Evolutionary conservation across 345 rosid species (phyloP).

Genomic region (Isatis tinctoria): DNA sequence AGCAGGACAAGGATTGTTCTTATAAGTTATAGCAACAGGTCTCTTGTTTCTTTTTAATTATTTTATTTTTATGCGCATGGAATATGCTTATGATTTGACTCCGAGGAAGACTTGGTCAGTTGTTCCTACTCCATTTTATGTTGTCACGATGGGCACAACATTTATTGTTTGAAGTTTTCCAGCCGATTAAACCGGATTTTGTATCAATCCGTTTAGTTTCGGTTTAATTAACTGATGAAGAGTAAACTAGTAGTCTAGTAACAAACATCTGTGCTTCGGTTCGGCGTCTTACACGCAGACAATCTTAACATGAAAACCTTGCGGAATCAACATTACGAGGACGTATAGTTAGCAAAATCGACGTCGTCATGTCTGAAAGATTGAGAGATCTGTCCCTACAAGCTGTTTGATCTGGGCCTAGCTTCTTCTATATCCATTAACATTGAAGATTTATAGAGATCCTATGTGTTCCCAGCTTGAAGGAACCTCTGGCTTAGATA

Average conservation of each 20-base stretch:
- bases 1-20: background rate
- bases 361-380: background rate
- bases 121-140: background rate
- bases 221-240: background rate
- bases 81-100: constrained; percentile 30
- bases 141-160: constrained; percentile 21
- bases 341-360: background rate
- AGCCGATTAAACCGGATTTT: constrained; percentile 2
- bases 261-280: background rate
- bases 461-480: background rate
- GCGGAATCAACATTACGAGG: background rate
- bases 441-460: constrained; percentile 11
- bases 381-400: background rate
- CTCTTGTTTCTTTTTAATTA: background rate
- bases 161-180: constrained; percentile 5
- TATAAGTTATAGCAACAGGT: background rate
- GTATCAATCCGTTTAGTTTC: background rate
- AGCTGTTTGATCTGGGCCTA: background rate
- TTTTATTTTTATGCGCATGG: background rate
- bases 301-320: background rate
- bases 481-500: constrained; percentile 9
- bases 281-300: background rate
- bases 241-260: background rate
- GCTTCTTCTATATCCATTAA: background rate
- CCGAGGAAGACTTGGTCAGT: constrained; percentile 28